Percentiles rank a stretch among this genome's conserved stretches.
Conservation (phyloP, 345 rosid genomes). For the Viola odorata region DNA sequence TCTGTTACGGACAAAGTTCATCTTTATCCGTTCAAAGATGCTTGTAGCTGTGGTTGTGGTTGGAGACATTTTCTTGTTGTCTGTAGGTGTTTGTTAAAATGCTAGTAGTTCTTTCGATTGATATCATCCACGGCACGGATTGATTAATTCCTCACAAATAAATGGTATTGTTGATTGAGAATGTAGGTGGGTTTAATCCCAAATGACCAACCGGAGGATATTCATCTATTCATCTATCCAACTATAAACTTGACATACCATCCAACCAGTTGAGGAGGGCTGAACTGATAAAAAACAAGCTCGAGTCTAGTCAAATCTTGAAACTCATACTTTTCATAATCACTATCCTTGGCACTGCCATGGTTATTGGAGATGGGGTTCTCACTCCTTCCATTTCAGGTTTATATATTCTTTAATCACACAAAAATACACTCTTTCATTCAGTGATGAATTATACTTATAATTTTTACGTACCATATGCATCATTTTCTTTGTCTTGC, state of each 20-base stretch:
- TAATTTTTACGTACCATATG: not conserved
- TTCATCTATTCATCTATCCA: constrained; percentile 55
- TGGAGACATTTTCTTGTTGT: too few relatives aligned
- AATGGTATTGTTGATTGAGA: not conserved
- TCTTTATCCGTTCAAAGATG: too few relatives aligned
- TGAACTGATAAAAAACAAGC: constrained; percentile 38
- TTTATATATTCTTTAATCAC: constrained; percentile 6
- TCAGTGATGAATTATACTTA: not conserved
- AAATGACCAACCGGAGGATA: constrained; percentile 63
- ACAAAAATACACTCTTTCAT: not conserved
- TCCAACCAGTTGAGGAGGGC: constrained; percentile 36
- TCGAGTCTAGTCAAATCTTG: constrained; percentile 34
- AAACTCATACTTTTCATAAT: constrained; percentile 48
- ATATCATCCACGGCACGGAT: not conserved
- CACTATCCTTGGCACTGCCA: constrained; percentile 70
- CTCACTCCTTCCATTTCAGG: constrained; percentile 81
- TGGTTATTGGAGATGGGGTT: constrained; percentile 82
- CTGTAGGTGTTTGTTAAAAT: too few relatives aligned
- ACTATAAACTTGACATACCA: constrained; percentile 53
- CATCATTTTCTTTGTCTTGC: constrained; percentile 1
- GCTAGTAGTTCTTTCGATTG: not conserved
- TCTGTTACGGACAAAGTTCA: too few relatives aligned
- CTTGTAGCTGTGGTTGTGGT: too few relatives aligned
- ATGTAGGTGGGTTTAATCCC: constrained; percentile 53
- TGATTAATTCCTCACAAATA: too few relatives aligned